Base-by-base conservation (phyloP, 2,329 filamentous ascomycete species). In the Pseudogymnoascus sp. region DNA sequence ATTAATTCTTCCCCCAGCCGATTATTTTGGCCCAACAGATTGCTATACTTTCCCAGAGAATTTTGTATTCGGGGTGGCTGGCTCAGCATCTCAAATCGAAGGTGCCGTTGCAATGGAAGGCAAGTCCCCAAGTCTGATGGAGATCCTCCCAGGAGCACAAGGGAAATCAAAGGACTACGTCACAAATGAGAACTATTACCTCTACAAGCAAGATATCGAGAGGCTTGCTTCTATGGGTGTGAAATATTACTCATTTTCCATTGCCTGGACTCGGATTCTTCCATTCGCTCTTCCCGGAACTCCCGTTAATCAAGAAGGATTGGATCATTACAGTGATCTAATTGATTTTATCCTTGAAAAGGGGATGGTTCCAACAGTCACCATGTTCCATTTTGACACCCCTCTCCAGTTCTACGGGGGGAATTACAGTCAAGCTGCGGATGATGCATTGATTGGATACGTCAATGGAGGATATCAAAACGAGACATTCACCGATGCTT, bases 191-290 rank as follows among this genome's bases (percentile, higher is more conserved):
- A 77, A 82, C 62, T 83, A 83, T 68, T 83, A 80, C 64, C 72
- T 81, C 12, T 84, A 83, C 69, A 83, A 82, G 70, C 81, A 83
- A 68, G 80, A 83, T 38, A 82, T 84, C 22, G 79, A 78, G 64
- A 74, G 81, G 0, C 73, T 83, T 3, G 81, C 81, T 1, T 72
- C 79, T 1, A 78, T 84, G 71, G 81, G 82, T 0, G 75, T 81
- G 11, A 76, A 76, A 50, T 78, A 82, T 60, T 83, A 81, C 69
- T 76, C 76, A 1, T 83, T 83, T 65, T 80, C 78, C 3, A 81
- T 84, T 62, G 72, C 79, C 0, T 84, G 81, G 81, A 75, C 77
- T 1, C 73, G 81, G 5, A 81, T 83, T 37, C 64, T 83, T 4
- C 81, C 81, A 0, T 84, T 84, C 65, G 77, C 74, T 0, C 60